Evolutionary conservation across 73 alveolate genomes (phyloP), one percentile per base, ranked within the genome.

Genomic region (Paraurostyla sp.): DNA sequence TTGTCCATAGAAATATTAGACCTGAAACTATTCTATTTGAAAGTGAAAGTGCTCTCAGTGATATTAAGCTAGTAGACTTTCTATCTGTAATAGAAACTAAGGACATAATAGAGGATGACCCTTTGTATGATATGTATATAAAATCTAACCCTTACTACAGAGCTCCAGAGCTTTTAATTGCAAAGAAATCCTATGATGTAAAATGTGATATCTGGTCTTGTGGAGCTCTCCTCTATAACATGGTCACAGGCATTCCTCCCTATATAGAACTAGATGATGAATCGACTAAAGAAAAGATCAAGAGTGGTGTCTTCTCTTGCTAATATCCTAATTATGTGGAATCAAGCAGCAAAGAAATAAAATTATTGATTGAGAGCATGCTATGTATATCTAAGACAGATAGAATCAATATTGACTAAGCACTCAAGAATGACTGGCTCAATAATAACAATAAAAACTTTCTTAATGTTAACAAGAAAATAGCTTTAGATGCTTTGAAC

Each of bases 191-290:
- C 23, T 63, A 38, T 62, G 91, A 58, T 25, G 59, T 51, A 25
- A 83, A 83, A 18, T 92, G 94, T 38, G 98, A 94, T 87, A 83
- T 94, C 33, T 94, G 98, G 98, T 82, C 93, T 56, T 91, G 98
- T 63, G 98, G 98, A 71, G 92, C 87, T 30, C 92, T 94, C 7
- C 85, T 94, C 43, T 94, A 76, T 83, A 95, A 93, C 40, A 91
- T 94, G 96, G 60, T 92, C 22, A 80, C 95, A 0, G 98, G 98
- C 0, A 88, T 85, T 73, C 85, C 94, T 29, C 98, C 98, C 18
- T 94, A 92, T 75, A 60, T 80, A 73, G 98, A 91, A 35, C 76
- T 38, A 25, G 85, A 91, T 92, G 95, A 87, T 59, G 95, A 94
- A 38, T 86, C 82, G 23, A 94, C 84, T 0, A 45, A 40, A 20